Evolutionary conservation across 495 filamentous ascomycete genomes (phyloP).

Genomic region (Tuber aestivum): DNA sequence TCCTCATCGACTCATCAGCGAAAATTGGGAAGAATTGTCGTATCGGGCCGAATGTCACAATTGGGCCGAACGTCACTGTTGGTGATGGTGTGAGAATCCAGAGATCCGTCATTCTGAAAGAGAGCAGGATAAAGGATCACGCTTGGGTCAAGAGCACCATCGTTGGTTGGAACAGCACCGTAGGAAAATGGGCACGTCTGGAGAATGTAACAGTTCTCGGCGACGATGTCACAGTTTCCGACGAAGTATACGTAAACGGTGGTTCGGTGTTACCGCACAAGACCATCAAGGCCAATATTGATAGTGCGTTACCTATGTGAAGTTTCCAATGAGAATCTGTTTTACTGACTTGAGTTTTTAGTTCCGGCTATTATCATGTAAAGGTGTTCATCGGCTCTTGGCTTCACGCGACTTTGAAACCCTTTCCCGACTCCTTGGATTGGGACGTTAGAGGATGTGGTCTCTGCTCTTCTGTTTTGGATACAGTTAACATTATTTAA

Average conservation of each 20-base stretch:
- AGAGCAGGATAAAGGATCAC: constrained; percentile 95
- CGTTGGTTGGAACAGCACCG: constrained; percentile 96
- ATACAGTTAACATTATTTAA: neutral
- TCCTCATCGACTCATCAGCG: constrained; percentile 88
- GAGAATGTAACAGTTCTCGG: constrained; percentile 97
- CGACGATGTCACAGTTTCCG: constrained; percentile 95
- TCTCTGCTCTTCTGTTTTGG: constrained; percentile 32
- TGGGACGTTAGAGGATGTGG: constrained; percentile 13
- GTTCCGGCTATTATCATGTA: constrained; percentile 86
- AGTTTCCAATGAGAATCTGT: neutral
- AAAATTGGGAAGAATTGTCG: constrained; percentile 98
- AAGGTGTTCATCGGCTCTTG: constrained; percentile 26
- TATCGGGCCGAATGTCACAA: constrained; percentile 95
- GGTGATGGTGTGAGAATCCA: constrained; percentile 94
- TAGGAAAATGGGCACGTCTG: constrained; percentile 90
- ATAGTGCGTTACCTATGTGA: constrained; percentile 54
- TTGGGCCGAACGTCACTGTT: constrained; percentile 88
- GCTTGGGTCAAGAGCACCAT: constrained; percentile 99
- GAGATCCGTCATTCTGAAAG: constrained; percentile 81
- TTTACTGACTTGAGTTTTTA: constrained; percentile 35
- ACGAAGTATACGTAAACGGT: constrained; percentile 98
- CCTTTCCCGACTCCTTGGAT: constrained; percentile 19
- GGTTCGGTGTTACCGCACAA: constrained; percentile 95
- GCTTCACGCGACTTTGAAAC: constrained; percentile 6
- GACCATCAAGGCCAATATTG: constrained; percentile 97